Conservation (phyloP, 306 rosid species). For the Inga leiocalycina region DNA sequence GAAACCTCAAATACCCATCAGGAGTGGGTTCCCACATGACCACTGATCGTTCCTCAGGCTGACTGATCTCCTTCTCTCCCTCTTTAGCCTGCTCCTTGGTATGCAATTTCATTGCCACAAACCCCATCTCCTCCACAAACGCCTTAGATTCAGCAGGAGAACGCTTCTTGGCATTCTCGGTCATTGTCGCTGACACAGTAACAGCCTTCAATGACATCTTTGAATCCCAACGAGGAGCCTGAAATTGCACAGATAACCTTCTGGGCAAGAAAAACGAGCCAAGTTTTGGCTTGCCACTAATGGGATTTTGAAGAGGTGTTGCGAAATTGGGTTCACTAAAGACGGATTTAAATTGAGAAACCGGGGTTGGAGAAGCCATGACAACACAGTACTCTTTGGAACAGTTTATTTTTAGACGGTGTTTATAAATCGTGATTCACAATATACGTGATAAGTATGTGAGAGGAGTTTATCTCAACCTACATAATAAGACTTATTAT, state of each 20-base stretch:
- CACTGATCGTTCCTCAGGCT: neutral
- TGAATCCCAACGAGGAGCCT: neutral
- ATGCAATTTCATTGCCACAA: neutral
- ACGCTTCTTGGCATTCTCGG: neutral
- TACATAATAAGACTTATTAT: no score
- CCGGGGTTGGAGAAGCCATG: conserved; percentile 68
- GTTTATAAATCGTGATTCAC: no score
- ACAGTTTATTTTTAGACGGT: no score
- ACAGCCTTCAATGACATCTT: neutral
- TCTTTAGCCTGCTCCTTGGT: neutral
- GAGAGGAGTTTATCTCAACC: no score
- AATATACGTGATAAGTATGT: no score
- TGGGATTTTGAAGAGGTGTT: neutral
- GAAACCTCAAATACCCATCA: neutral
- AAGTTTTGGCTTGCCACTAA: neutral
- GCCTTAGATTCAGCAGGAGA: neutral
- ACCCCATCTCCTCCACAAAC: neutral
- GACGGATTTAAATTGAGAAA: conserved; percentile 53
- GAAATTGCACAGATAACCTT: neutral
- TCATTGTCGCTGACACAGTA: neutral
- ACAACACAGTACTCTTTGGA: no score
- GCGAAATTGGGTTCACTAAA: conserved; percentile 34
- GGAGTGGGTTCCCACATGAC: neutral
- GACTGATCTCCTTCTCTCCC: neutral
- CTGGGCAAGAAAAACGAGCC: neutral